A percentile compares a stretch with the other conserved stretches of the same genome.
phyloP scores from a whole-genome alignment of 1,284 basidiomycete genomes.

The Athelia sp. region DNA sequence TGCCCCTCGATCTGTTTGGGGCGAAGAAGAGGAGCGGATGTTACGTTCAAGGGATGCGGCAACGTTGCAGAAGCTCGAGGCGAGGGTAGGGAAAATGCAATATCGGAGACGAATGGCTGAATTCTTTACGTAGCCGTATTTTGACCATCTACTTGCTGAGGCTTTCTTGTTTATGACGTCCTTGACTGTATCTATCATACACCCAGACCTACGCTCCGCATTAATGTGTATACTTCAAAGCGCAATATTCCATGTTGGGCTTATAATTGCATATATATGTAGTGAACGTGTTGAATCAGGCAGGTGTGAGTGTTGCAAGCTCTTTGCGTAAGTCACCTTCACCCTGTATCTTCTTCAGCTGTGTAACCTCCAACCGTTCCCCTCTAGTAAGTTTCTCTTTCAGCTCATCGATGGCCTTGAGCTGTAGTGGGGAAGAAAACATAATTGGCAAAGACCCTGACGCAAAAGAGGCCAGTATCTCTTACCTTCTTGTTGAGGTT shows the following conservation, averaged over 20 bases:
- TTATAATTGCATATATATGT: too few relatives aligned
- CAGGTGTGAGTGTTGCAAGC: constrained; percentile 35
- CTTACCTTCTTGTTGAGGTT: constrained; percentile 92
- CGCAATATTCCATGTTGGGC: too few relatives aligned
- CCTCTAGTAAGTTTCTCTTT: constrained; percentile 87
- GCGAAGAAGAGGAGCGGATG: neutral
- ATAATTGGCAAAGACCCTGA: constrained; percentile 4
- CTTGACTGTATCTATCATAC: too few relatives aligned
- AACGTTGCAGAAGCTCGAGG: neutral
- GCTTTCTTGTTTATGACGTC: too few relatives aligned
- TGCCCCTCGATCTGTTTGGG: neutral
- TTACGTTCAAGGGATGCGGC: neutral
- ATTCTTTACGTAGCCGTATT: too few relatives aligned
- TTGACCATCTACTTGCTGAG: too few relatives aligned
- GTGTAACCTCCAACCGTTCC: constrained; percentile 88
- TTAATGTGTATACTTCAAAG: too few relatives aligned
- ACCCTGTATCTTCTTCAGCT: constrained; percentile 92
- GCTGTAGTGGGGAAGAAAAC: constrained; percentile 34
- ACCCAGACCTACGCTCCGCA: too few relatives aligned
- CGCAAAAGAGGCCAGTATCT: too few relatives aligned
- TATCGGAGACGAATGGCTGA: neutral
- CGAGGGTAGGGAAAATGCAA: neutral
- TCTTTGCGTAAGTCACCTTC: constrained; percentile 83
- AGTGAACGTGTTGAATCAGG: neutral
- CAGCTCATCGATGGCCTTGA: constrained; percentile 94